Conservation (phyloP, 805 yeast genomes). For the Yarrowia alimentaria region DNA sequence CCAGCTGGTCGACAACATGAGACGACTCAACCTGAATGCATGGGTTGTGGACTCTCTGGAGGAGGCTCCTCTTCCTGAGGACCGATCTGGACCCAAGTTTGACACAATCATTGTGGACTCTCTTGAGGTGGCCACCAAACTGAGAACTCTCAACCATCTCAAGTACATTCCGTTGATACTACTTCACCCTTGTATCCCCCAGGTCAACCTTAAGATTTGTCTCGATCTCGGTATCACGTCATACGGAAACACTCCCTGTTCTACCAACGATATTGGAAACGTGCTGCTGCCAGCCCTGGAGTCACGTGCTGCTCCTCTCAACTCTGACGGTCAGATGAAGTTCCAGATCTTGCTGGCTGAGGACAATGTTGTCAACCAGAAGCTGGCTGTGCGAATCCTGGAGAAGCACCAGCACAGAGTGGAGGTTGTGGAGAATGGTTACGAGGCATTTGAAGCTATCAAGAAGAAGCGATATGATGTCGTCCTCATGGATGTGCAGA, state of each 20-base stretch:
- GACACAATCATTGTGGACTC: slow-evolving; percentile 84
- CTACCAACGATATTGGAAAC: slow-evolving; percentile 75
- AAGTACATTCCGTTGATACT: slow-evolving; percentile 83
- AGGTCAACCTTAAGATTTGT: slow-evolving; percentile 75
- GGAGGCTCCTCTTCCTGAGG: slow-evolving; percentile 52
- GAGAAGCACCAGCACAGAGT: slow-evolving; percentile 85
- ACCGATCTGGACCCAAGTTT: slow-evolving; percentile 47
- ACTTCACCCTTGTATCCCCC: slow-evolving; percentile 71
- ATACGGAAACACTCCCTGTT: slow-evolving; percentile 85
- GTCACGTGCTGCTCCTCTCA: slow-evolving; percentile 74
- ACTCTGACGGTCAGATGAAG: slow-evolving; percentile 72
- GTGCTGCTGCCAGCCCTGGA: slow-evolving; percentile 83
- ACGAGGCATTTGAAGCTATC: slow-evolving; percentile 76
- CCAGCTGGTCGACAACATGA: slow-evolving; percentile 53
- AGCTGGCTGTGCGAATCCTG: slow-evolving; percentile 77
- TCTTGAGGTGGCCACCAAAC: slow-evolving; percentile 65
- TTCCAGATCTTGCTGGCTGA: slow-evolving; percentile 78
- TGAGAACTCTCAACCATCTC: slow-evolving; percentile 69
- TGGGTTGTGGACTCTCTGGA: slow-evolving; percentile 54
- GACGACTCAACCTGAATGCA: slow-evolving; percentile 60
- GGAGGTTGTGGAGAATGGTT: slow-evolving; percentile 82
- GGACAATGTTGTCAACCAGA: slow-evolving; percentile 84
- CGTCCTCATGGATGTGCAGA: slow-evolving; percentile 88
- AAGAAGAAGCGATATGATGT: slow-evolving; percentile 69
- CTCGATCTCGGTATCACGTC: slow-evolving; percentile 83